A percentile compares a stretch with the other conserved stretches of the same genome.
Conservation (phyloP, 139 green algal genomes). For the Mychonastes homosphaera region DNA sequence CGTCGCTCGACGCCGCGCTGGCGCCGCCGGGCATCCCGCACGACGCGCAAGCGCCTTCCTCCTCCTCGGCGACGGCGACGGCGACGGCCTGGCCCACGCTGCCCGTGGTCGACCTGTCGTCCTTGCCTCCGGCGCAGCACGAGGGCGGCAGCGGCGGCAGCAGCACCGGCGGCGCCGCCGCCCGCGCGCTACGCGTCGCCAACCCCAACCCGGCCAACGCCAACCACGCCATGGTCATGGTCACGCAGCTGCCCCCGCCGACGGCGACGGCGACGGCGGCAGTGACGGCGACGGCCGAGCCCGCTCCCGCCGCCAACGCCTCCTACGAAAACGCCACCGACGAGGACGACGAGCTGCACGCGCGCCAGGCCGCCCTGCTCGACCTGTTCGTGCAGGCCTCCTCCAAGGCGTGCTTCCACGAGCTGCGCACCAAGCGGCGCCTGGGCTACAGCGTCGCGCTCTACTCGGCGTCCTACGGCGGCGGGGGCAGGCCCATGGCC, state of each 20-base stretch:
- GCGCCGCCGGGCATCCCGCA: conserved; percentile 3
- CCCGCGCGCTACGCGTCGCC: not conserved
- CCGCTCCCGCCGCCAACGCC: not conserved
- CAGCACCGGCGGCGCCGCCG: not conserved
- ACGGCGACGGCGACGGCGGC: not conserved
- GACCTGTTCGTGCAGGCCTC: conserved; percentile 23
- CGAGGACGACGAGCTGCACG: conserved; percentile 4
- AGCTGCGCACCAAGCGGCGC: conserved; percentile 33
- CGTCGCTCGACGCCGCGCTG: not conserved
- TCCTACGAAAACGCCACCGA: not conserved
- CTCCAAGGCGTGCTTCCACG: conserved; percentile 39
- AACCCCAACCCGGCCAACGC: conserved; percentile 44
- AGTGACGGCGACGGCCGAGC: too few relatives aligned
- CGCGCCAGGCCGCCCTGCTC: conserved; percentile 6
- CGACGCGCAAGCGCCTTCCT: too few relatives aligned
- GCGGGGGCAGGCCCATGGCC: not conserved
- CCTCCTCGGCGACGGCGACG: too few relatives aligned
- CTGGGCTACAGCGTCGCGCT: conserved; percentile 36
- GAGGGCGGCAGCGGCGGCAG: conserved; percentile 1
- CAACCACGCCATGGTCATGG: conserved; percentile 23
- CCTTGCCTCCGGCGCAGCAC: not conserved
- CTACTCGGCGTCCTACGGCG: not conserved
- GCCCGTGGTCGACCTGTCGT: conserved; percentile 6
- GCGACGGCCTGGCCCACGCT: too few relatives aligned
- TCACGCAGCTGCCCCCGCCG: not conserved